These are phyloP conservation scores for Suillus plorans DNA, from an alignment of 768 basidiomycete species.

Conservation along the genomic window DNA sequence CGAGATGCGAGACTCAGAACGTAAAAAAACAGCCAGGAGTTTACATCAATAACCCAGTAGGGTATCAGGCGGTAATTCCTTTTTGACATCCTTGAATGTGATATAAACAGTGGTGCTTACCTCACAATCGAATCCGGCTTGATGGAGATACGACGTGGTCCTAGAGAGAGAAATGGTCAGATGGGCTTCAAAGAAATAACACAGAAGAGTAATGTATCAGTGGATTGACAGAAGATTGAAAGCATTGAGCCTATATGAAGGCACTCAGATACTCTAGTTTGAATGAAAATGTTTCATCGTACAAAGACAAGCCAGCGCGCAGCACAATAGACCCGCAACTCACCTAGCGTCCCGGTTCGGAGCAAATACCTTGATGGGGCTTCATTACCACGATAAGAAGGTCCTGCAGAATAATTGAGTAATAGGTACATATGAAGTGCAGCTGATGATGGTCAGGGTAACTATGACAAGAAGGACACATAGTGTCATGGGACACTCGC, in stretches of 20 bases:
- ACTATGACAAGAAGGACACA: slow-evolving; percentile 82
- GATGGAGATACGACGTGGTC: neutral
- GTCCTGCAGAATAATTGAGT: slow-evolving; percentile 12
- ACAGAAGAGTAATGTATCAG: slow-evolving; percentile 43
- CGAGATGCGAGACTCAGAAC: slow-evolving; percentile 45
- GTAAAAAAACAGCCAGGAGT: slow-evolving; percentile 76
- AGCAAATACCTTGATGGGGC: neutral
- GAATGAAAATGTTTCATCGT: slow-evolving; percentile 67
- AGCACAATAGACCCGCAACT: slow-evolving; percentile 8
- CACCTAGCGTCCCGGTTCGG: slow-evolving; percentile 9
- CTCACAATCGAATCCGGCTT: neutral
- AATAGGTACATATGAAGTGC: neutral
- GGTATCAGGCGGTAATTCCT: slow-evolving; percentile 87
- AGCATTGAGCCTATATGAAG: slow-evolving; percentile 57
- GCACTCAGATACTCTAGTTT: slow-evolving; percentile 96
- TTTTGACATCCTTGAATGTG: slow-evolving; percentile 54
- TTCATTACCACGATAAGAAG: neutral
- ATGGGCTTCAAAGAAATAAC: neutral
- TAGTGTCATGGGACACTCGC: slow-evolving; percentile 54
- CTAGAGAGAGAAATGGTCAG: neutral
- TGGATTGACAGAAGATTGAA: slow-evolving; percentile 63
- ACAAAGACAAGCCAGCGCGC: slow-evolving; percentile 12
- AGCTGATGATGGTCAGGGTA: slow-evolving; percentile 73
- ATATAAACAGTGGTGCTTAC: slow-evolving; percentile 4
- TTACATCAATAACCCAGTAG: slow-evolving; percentile 57